Conservation (phyloP, 371 early-diverging fungal species). For the Paraphysoderma sedebokerense region DNA sequence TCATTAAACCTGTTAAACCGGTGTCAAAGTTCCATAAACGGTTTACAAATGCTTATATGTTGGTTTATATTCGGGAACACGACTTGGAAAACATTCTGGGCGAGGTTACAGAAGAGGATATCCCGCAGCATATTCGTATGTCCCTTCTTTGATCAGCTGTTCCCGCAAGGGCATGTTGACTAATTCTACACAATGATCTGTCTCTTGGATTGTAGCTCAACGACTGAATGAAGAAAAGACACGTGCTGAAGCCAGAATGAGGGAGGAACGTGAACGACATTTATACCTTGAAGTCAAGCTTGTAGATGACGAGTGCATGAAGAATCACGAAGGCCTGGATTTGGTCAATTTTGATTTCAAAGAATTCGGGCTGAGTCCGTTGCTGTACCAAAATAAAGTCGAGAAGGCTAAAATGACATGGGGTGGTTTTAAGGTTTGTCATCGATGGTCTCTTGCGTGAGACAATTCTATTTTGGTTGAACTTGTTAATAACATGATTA, state of each 20-base stretch:
- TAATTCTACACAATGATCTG: too few relatives aligned
- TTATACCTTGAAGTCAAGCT: neutral
- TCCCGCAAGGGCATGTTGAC: too few relatives aligned
- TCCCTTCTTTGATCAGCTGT: too few relatives aligned
- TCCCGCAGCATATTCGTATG: slow-evolving; percentile 67
- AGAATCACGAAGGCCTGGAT: slow-evolving; percentile 61
- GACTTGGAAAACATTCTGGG: slow-evolving; percentile 51
- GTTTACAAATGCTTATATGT: slow-evolving; percentile 92
- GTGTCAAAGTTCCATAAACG: slow-evolving; percentile 31
- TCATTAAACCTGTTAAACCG: too few relatives aligned
- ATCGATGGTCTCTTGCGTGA: neutral
- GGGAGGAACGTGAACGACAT: slow-evolving; percentile 11
- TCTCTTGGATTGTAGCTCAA: too few relatives aligned
- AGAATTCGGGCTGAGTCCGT: too few relatives aligned
- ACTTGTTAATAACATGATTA: neutral
- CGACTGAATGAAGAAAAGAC: slow-evolving; percentile 13
- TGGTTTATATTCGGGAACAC: slow-evolving; percentile 78
- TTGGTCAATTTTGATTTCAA: slow-evolving; percentile 53
- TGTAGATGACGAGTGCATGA: slow-evolving; percentile 29
- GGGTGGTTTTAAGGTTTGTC: neutral
- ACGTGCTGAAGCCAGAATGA: slow-evolving; percentile 8
- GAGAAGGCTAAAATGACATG: neutral
- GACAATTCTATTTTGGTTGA: neutral
- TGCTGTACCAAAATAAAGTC: too few relatives aligned
- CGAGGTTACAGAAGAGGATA: slow-evolving; percentile 41